Base-by-base conservation (phyloP, 257 asterid genomes). In the Solanum infundibuliforme region DNA sequence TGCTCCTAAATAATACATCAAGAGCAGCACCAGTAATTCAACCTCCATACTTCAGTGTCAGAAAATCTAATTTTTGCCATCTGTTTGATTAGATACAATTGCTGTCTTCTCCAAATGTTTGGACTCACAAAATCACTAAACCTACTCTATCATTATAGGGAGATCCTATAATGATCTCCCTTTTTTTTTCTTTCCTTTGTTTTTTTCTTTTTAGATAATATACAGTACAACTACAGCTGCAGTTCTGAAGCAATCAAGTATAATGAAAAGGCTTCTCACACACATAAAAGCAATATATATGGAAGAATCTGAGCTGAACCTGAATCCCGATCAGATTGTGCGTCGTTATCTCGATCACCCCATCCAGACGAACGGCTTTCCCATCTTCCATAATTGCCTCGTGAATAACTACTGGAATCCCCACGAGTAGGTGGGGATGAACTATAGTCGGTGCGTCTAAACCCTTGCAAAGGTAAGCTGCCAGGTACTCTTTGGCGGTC, bases 401-500 rank as follows among this genome's bases (percentile, higher is more conserved):
- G 60, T 1, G 23, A 39, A 76, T 38, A 76, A 39, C 83, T 76
- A 76, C 60, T 39, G 83, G 60, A 76, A 76, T 13, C 88, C 86
- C 93, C 90, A 65, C 93, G 93, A 84, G 97, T 92, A 74, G 98
- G 98, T 73, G 97, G 98, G 25, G 99, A 94, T 76, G 95, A 94
- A 84, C 95, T 86, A 90, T 92, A 90, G 3, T 95, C 97, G 7
- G 71, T 92, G 68, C 93, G 93, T 90, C 94, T 93, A 90, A 91
- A 90, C 68, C 98, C 92, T 87, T 91, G 98, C 34, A 71, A 87
- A 11, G 94, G 86, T 58, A 87, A 66, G 90, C 89, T 90, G 84
- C 92, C 94, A 60, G 92, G 90, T 86, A 86, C 87, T 91, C 97
- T 89, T 83, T 89, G 94, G 88, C 94, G 92, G 77, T 96, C 98